Conservation (phyloP, 1,284 basidiomycete genomes). For the Ustilago crameri region DNA sequence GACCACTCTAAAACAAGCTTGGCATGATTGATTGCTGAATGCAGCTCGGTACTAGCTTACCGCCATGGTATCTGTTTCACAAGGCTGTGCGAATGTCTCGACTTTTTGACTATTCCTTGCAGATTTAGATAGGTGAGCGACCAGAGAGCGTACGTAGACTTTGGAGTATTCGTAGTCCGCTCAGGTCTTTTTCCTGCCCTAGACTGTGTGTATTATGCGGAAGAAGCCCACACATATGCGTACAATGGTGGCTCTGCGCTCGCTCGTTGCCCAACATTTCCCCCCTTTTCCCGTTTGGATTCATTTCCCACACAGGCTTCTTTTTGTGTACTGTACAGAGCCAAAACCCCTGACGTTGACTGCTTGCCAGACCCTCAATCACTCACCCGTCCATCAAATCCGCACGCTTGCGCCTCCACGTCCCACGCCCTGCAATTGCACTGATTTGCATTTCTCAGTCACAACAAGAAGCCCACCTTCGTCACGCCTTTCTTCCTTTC, state of each 20-base stretch:
- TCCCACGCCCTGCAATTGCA: conserved; percentile 10
- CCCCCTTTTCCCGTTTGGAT: not conserved
- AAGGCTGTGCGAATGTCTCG: not conserved
- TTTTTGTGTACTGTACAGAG: not conserved
- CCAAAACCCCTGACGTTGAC: too few relatives aligned
- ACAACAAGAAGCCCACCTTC: not conserved
- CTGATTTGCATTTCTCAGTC: not conserved
- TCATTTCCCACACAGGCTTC: not conserved
- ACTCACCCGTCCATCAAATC: not conserved
- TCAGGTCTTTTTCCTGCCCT: not conserved
- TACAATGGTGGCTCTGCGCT: not conserved
- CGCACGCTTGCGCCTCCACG: conserved; percentile 1
- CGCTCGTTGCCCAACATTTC: too few relatives aligned
- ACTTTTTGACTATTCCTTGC: not conserved
- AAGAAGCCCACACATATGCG: too few relatives aligned
- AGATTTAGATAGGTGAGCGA: not conserved
- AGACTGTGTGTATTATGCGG: too few relatives aligned
- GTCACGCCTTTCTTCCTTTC: conserved; percentile 5
- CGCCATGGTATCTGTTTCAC: too few relatives aligned
- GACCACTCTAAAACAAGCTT: too few relatives aligned
- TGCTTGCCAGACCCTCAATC: too few relatives aligned
- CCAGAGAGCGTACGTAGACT: not conserved
- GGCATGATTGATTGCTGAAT: too few relatives aligned
- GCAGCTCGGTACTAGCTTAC: too few relatives aligned
- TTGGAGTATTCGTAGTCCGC: conserved; percentile 6